Evolutionary conservation across 2,329 filamentous ascomycete genomes (phyloP).

Genomic region (Hypoxylon sp.): DNA sequence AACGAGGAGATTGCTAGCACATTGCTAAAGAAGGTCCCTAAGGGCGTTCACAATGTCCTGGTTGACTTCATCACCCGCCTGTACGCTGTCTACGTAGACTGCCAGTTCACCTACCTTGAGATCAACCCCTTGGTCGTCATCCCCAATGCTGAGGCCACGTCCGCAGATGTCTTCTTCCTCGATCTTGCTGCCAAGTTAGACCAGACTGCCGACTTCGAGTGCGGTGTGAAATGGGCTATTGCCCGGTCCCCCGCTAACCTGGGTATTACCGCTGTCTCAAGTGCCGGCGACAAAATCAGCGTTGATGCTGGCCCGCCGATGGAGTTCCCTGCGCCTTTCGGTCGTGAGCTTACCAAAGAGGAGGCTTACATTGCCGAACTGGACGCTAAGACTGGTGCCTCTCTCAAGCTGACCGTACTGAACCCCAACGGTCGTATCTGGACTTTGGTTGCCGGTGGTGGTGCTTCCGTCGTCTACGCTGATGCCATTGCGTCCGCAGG

Average conservation of each 20-base stretch:
- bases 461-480: constrained; percentile 98
- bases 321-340: constrained; percentile 99
- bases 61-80: constrained; percentile 99
- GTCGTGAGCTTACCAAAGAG: constrained; percentile 98
- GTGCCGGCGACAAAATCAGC: constrained; percentile 80
- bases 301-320: constrained; percentile 97
- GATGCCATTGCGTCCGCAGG: constrained; percentile 97
- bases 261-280: constrained; percentile 76
- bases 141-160: constrained; percentile 91
- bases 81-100: constrained; percentile 99
- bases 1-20: constrained; percentile 90
- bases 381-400: constrained; percentile 99
- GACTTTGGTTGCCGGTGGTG: constrained; percentile 98
- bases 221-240: constrained; percentile 98
- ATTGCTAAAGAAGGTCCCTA: constrained; percentile 91
- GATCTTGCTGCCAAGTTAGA: constrained; percentile 99
- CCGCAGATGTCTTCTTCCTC: constrained; percentile 95
- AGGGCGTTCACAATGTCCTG: constrained; percentile 96
- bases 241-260: constrained; percentile 90
- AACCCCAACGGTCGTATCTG: constrained; percentile 93
- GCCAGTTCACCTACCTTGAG: constrained; percentile 99
- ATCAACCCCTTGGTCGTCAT: constrained; percentile 99
- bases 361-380: constrained; percentile 99
- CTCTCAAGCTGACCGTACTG: constrained; percentile 96
- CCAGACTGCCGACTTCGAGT: constrained; percentile 99